Evolutionary conservation across 192 early-diverging fungal genomes (phyloP).

Genomic region (Coemansia sp.): DNA sequence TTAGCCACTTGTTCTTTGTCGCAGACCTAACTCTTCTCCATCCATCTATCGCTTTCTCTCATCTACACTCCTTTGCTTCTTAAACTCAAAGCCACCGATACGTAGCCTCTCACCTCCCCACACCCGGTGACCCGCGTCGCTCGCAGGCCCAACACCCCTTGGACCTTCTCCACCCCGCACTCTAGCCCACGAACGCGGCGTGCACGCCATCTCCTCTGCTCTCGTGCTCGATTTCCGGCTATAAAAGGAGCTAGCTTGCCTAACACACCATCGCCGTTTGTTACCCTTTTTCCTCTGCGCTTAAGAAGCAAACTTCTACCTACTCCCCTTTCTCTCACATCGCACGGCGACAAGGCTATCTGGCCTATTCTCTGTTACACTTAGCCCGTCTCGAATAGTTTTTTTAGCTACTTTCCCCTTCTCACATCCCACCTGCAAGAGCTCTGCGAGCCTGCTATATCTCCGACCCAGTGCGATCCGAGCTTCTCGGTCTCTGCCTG

Average conservation of each 20-base stretch:
- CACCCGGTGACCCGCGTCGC: not conserved
- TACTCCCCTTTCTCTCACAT: not conserved
- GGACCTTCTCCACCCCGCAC: not conserved
- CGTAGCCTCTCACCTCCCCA: not conserved
- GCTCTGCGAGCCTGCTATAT: not conserved
- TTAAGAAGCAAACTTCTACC: not conserved
- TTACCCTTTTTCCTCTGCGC: not conserved
- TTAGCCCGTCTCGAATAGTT: not conserved
- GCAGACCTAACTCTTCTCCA: not conserved
- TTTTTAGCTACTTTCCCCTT: not conserved
- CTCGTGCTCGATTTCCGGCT: conserved; percentile 7
- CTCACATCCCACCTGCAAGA: not conserved
- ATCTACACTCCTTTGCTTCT: not conserved
- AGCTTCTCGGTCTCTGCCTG: conserved; percentile 3
- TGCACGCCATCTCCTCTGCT: not conserved
- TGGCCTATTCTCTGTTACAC: not conserved
- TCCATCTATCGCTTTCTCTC: not conserved
- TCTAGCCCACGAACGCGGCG: conserved; percentile 2
- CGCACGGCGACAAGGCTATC: not conserved
- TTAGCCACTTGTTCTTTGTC: conserved; percentile 15
- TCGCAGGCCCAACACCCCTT: conserved; percentile 4
- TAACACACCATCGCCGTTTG: not conserved
- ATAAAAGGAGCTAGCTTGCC: conserved; percentile 7
- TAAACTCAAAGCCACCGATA: not conserved
- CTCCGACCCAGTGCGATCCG: not conserved